A percentile compares a stretch with the other conserved stretches of the same genome.
These are phyloP conservation scores for Colletotrichum abscissum DNA, from an alignment of 2,329 filamentous ascomycete genomes.

Conservation along the genomic window DNA sequence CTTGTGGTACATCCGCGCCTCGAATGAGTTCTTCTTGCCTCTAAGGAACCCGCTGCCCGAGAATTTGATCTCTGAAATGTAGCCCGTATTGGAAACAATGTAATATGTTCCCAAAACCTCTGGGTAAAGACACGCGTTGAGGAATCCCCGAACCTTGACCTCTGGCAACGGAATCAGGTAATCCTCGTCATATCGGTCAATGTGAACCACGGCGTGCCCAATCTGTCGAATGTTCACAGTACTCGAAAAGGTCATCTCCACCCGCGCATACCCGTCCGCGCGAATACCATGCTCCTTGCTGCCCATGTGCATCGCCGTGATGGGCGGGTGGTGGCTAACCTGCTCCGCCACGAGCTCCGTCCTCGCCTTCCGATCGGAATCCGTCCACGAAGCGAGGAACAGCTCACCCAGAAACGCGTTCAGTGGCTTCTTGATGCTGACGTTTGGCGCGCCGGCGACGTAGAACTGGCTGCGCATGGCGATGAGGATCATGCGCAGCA, in stretches of 20 bases:
- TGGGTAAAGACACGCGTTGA: conserved; percentile 59
- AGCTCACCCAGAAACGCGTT: conserved; percentile 65
- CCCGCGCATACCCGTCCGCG: conserved; percentile 61
- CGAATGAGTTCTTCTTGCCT: conserved; percentile 59
- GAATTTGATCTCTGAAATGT: conserved; percentile 58
- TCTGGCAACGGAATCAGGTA: conserved; percentile 61
- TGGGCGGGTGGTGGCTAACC: conserved; percentile 64
- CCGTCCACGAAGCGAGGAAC: conserved; percentile 55
- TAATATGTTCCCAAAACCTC: conserved; percentile 59
- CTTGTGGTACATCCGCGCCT: conserved; percentile 53
- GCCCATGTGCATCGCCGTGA: conserved; percentile 62
- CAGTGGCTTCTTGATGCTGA: conserved; percentile 64
- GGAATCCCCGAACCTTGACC: conserved; percentile 59
- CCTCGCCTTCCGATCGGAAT: conserved; percentile 40
- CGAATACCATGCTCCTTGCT: conserved; percentile 56
- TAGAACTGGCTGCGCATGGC: conserved; percentile 61
- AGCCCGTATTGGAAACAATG: conserved; percentile 58
- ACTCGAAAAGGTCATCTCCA: conserved; percentile 63
- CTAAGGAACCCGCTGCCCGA: conserved; percentile 56
- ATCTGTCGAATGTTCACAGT: conserved; percentile 62
- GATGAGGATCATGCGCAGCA: conserved; percentile 59
- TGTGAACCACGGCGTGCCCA: conserved; percentile 59
- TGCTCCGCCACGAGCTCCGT: conserved; percentile 57
- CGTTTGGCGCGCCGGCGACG: conserved; percentile 55
- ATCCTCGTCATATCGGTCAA: conserved; percentile 61